Conservation (phyloP, 768 basidiomycete genomes). For the Pulveroboletus sp. region DNA sequence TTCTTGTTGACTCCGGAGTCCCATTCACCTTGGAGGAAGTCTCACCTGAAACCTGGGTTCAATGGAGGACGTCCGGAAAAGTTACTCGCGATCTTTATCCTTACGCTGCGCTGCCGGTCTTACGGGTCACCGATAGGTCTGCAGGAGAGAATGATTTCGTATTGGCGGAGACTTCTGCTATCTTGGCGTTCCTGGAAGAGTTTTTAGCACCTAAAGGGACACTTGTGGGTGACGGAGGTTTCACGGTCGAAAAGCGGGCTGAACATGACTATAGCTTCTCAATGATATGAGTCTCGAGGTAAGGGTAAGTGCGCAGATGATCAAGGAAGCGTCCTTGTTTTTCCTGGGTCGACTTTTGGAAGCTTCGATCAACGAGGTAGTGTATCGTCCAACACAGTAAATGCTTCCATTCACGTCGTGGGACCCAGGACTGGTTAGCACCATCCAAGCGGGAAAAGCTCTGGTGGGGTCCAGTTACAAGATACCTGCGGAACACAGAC, state of each 20-base stretch:
- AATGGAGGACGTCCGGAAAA: constrained; percentile 11
- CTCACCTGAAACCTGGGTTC: constrained; percentile 11
- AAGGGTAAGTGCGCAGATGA: constrained; percentile 15
- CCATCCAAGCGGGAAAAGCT: constrained; percentile 20
- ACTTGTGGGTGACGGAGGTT: constrained; percentile 8
- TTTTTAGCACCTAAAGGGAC: constrained; percentile 11
- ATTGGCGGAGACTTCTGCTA: constrained; percentile 24
- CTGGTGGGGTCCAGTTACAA: constrained; percentile 12
- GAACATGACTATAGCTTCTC: constrained; percentile 9
- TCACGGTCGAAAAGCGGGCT: background rate
- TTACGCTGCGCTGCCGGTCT: constrained; percentile 22
- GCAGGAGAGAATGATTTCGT: constrained; percentile 10
- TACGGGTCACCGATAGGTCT: constrained; percentile 17
- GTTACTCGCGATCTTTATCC: constrained; percentile 20
- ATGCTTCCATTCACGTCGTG: background rate
- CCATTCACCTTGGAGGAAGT: constrained; percentile 21
- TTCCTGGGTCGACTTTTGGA: constrained; percentile 11
- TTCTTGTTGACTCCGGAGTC: constrained; percentile 23
- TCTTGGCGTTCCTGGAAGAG: constrained; percentile 22
- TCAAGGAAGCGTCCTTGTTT: constrained; percentile 23
- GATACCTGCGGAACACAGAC: constrained; percentile 22
- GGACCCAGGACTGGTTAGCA: constrained; percentile 19
- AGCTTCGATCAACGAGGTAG: constrained; percentile 10
- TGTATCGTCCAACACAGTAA: background rate
- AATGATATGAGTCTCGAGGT: constrained; percentile 17